phyloP scores from a whole-genome alignment of 805 yeast species.

The Saturnispora mendoncae region DNA sequence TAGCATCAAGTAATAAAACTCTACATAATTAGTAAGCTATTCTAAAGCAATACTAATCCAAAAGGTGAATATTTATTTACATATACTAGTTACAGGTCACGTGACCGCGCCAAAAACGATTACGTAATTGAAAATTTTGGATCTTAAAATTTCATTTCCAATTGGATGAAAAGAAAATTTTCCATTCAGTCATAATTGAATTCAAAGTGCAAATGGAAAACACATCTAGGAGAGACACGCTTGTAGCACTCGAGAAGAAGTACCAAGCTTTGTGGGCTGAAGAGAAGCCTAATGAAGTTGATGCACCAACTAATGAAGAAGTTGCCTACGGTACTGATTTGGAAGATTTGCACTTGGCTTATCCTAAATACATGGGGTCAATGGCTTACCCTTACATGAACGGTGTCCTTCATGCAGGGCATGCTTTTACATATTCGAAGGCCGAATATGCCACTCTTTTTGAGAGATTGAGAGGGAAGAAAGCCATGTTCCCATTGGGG shows the following conservation, averaged over 20 bases:
- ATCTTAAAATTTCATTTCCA: no score
- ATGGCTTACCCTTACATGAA: constrained; percentile 99
- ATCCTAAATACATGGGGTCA: constrained; percentile 83
- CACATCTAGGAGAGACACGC: constrained; percentile 91
- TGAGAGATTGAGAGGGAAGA: constrained; percentile 89
- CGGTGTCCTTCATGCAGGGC: constrained; percentile 97
- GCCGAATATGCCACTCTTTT: constrained; percentile 88
- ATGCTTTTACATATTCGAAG: constrained; percentile 88
- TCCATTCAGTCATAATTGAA: constrained; percentile 1
- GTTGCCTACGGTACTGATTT: constrained; percentile 41
- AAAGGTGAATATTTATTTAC: no score
- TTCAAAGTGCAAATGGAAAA: constrained; percentile 27
- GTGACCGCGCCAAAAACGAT: no score
- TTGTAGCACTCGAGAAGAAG: constrained; percentile 79
- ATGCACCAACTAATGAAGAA: constrained; percentile 77
- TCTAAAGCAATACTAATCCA: no score
- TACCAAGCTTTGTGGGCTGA: constrained; percentile 85
- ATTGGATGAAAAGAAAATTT: no score
- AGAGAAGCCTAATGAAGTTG: constrained; percentile 74
- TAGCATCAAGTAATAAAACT: no score
- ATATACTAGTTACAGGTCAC: no score
- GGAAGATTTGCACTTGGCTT: constrained; percentile 65
- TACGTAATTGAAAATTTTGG: background rate
- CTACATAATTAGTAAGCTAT: no score
- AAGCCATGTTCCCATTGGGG: constrained; percentile 90